These are phyloP conservation scores for Cordyceps militaris DNA, from an alignment of 2,329 filamentous ascomycete genomes.

Conservation along the genomic window DNA sequence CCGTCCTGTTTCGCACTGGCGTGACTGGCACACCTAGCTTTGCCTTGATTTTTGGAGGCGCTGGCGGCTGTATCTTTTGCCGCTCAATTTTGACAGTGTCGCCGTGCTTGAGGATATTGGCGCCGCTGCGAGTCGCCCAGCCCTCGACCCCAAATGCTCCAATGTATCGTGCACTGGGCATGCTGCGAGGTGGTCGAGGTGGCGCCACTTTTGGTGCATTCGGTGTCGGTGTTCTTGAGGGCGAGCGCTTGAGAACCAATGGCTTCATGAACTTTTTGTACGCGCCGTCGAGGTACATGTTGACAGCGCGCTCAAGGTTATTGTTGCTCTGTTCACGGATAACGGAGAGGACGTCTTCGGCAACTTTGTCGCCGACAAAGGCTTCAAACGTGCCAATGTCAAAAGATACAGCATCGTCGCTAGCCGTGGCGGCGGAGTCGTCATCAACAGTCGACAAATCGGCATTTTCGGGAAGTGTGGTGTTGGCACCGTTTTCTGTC, in stretches of 20 bases:
- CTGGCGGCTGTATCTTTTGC: constrained; percentile 61
- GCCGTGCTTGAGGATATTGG: constrained; percentile 67
- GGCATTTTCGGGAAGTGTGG: constrained; percentile 13
- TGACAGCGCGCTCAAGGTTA: constrained; percentile 55
- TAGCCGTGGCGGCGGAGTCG: constrained; percentile 18
- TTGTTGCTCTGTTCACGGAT: constrained; percentile 50
- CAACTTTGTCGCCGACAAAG: constrained; percentile 52
- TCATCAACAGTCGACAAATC: neutral
- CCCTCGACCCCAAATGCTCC: constrained; percentile 87
- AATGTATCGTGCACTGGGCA: constrained; percentile 59
- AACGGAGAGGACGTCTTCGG: constrained; percentile 37
- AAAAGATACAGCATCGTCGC: constrained; percentile 33
- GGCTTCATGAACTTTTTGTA: constrained; percentile 44
- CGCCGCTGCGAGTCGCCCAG: constrained; percentile 84
- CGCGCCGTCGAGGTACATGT: constrained; percentile 65
- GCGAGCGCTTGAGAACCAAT: neutral
- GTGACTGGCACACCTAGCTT: constrained; percentile 32
- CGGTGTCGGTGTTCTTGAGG: constrained; percentile 4
- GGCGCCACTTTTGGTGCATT: constrained; percentile 12
- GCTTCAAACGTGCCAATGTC: constrained; percentile 51
- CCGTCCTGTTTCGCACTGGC: constrained; percentile 33
- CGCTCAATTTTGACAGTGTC: constrained; percentile 84
- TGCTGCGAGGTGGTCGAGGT: constrained; percentile 18
- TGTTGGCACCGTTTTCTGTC: constrained; percentile 13
- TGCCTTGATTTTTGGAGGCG: constrained; percentile 36